A percentile compares a stretch with the other conserved stretches of the same genome.
Conservation (phyloP, 371 early-diverging fungal species). For the Rhizopus stolonifer region DNA sequence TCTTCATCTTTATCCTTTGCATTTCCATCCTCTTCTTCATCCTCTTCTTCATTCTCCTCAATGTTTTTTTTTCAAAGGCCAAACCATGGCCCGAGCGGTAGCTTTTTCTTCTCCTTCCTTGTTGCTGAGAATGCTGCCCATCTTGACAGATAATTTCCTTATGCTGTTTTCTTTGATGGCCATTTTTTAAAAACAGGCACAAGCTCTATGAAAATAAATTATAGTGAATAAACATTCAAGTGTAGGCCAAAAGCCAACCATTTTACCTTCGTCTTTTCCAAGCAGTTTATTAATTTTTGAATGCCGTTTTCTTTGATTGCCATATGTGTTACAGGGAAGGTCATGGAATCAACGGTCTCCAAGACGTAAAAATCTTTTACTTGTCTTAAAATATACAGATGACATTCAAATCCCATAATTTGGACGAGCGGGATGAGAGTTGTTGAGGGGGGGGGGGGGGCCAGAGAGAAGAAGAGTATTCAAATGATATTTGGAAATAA, state of each 20-base stretch:
- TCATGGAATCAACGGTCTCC: slow-evolving; percentile 4
- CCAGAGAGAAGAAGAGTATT: slow-evolving; percentile 13
- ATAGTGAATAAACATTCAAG: slow-evolving; percentile 14
- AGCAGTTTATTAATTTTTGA: neutral
- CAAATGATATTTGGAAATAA: slow-evolving; percentile 13
- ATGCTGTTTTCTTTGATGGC: slow-evolving; percentile 9
- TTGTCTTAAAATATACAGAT: slow-evolving; percentile 6
- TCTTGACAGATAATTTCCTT: slow-evolving; percentile 6
- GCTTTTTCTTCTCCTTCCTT: slow-evolving; percentile 5
- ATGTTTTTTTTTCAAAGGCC: slow-evolving; percentile 7
- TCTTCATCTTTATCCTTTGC: slow-evolving; percentile 6
- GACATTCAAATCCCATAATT: slow-evolving; percentile 16
- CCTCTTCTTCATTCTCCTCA: neutral
- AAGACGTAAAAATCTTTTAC: slow-evolving; percentile 11
- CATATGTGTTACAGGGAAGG: slow-evolving; percentile 7
- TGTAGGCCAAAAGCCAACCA: slow-evolving; percentile 6
- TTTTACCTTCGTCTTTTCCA: slow-evolving; percentile 12
- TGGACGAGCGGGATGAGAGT: slow-evolving; percentile 8
- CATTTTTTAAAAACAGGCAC: slow-evolving; percentile 9
- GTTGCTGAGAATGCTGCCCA: slow-evolving; percentile 9
- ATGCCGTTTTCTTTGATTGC: slow-evolving; percentile 7
- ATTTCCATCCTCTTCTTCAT: slow-evolving; percentile 5
- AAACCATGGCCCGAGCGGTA: slow-evolving; percentile 13
- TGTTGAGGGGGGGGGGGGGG: slow-evolving; percentile 1
- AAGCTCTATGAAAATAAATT: slow-evolving; percentile 16